These are phyloP conservation scores for Trichoderma sp. DNA, from an alignment of 2,329 filamentous ascomycete genomes.

Conservation along the genomic window DNA sequence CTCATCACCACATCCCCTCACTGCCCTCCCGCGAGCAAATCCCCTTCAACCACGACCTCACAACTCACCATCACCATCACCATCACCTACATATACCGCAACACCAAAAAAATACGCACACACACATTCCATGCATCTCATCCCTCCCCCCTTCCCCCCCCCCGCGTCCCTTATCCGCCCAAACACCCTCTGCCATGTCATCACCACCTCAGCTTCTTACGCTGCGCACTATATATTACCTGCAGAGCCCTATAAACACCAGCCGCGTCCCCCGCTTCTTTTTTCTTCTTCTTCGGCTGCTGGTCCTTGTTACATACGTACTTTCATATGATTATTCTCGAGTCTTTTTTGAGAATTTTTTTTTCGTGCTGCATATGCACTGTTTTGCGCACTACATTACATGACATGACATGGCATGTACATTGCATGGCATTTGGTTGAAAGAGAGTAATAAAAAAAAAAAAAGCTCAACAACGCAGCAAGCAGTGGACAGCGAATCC, in stretches of 20 bases:
- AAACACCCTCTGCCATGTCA: constrained; percentile 8
- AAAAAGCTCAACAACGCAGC: neutral
- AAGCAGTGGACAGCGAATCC: neutral
- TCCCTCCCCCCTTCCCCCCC: neutral
- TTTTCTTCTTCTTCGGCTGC: too few relatives aligned
- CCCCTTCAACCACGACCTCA: constrained; percentile 14
- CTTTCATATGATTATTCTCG: neutral
- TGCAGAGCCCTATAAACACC: neutral
- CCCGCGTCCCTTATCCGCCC: neutral
- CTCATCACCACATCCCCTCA: neutral
- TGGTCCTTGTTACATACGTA: too few relatives aligned
- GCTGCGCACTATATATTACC: neutral
- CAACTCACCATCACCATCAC: neutral
- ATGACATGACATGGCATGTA: neutral
- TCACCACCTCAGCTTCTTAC: neutral
- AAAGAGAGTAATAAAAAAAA: neutral
- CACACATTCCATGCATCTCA: neutral
- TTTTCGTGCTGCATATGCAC: neutral
- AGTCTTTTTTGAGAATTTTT: neutral
- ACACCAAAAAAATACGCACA: neutral
- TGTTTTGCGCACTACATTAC: neutral
- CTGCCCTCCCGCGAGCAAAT: neutral
- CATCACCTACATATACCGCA: neutral
- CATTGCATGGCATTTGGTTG: neutral
- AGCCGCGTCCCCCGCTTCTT: neutral